These are phyloP conservation scores for Osmanthus fragrans DNA, from an alignment of 257 asterid species.

Conservation along the genomic window DNA sequence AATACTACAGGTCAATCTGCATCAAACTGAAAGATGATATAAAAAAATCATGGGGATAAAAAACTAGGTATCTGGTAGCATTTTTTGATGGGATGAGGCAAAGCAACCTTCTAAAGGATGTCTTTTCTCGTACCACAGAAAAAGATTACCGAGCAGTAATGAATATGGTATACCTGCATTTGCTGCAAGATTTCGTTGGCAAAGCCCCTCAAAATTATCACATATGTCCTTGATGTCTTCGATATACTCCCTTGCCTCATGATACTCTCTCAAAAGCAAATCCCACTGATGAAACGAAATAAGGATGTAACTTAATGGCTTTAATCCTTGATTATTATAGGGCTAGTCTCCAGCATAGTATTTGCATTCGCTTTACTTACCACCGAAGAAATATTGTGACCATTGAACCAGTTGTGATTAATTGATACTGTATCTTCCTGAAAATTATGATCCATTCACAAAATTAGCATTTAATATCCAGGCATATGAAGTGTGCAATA, in stretches of 20 bases:
- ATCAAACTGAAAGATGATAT: not conserved
- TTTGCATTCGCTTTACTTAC: constrained; percentile 42
- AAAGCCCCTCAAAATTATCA: constrained; percentile 90
- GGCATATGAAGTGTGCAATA: not conserved
- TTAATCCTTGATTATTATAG: constrained; percentile 7
- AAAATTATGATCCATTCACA: constrained; percentile 24
- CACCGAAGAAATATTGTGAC: constrained; percentile 76
- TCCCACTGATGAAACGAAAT: constrained; percentile 67
- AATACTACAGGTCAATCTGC: not conserved
- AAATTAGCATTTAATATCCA: constrained; percentile 18
- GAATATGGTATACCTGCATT: constrained; percentile 64
- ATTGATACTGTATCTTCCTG: constrained; percentile 96
- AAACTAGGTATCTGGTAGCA: not conserved
- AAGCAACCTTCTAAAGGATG: not conserved
- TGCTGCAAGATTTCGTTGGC: constrained; percentile 94
- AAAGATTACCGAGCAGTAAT: not conserved
- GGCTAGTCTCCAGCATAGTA: constrained; percentile 8
- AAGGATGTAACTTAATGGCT: constrained; percentile 1
- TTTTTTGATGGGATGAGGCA: not conserved
- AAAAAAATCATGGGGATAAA: not conserved
- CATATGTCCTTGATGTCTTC: constrained; percentile 87
- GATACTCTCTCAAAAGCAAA: constrained; percentile 83
- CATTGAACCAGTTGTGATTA: constrained; percentile 98
- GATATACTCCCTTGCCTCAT: constrained; percentile 74
- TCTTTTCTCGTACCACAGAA: not conserved